Evolutionary conservation across 768 basidiomycete species (phyloP).

Genomic region (Butyriboletus loyo): DNA sequence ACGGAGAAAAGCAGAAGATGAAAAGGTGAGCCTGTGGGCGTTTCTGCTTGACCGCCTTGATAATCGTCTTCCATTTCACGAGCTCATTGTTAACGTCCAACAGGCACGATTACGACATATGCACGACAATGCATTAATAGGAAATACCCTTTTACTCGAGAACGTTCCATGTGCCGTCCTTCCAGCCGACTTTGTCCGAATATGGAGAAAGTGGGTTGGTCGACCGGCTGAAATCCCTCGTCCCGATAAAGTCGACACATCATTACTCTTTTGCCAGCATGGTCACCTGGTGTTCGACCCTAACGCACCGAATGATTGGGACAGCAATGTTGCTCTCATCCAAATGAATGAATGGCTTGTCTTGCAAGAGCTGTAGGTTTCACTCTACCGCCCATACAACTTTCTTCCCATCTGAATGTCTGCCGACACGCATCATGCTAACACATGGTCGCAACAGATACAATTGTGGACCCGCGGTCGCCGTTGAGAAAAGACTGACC

Average conservation of each 20-base stretch:
- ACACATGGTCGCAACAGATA: constrained; percentile 44
- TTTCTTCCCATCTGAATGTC: constrained; percentile 5
- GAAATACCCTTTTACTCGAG: constrained; percentile 44
- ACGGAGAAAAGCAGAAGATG: constrained; percentile 69
- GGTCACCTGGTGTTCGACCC: constrained; percentile 62
- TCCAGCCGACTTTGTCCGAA: constrained; percentile 56
- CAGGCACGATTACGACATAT: constrained; percentile 65
- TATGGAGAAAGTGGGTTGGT: constrained; percentile 70
- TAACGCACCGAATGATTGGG: constrained; percentile 55
- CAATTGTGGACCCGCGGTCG: constrained; percentile 51
- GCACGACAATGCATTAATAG: constrained; percentile 51
- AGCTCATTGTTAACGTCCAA: constrained; percentile 12
- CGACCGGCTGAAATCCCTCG: constrained; percentile 53
- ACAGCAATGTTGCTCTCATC: constrained; percentile 54
- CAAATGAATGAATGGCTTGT: constrained; percentile 63
- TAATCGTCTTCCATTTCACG: constrained; percentile 13
- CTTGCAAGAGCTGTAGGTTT: constrained; percentile 54
- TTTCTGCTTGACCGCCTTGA: background rate
- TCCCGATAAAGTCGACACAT: constrained; percentile 63
- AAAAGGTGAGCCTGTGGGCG: constrained; percentile 54
- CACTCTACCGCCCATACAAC: constrained; percentile 1
- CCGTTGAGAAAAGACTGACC: constrained; percentile 37
- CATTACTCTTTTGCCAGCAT: constrained; percentile 66
- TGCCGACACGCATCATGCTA: constrained; percentile 10
- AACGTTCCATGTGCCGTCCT: constrained; percentile 56